phyloP scores from a whole-genome alignment of 768 basidiomycete genomes.

The Leccinum boreale region DNA sequence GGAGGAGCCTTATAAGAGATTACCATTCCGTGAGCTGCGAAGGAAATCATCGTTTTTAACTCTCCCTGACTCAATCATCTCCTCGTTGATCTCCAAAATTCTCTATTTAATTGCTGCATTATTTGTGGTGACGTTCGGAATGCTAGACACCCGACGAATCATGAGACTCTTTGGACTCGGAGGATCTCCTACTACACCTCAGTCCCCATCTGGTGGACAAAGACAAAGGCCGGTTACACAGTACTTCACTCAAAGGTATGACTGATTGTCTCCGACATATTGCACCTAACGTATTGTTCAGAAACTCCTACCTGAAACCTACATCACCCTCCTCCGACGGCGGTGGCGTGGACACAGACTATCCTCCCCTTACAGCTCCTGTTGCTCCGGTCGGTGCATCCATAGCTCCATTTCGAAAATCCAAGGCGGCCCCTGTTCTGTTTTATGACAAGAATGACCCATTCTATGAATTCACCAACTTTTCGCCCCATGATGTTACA shows the following conservation, averaged over 20 bases:
- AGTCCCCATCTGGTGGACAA: constrained; percentile 17
- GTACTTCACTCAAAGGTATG: constrained; percentile 21
- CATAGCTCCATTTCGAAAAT: constrained; percentile 25
- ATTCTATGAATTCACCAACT: constrained; percentile 72
- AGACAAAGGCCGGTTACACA: constrained; percentile 24
- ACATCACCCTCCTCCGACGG: constrained; percentile 1
- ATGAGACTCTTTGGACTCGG: constrained; percentile 32
- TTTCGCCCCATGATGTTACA: constrained; percentile 60
- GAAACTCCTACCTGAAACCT: constrained; percentile 15
- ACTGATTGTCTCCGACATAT: neutral
- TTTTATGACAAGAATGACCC: constrained; percentile 66
- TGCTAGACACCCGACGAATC: constrained; percentile 33
- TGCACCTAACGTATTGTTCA: neutral
- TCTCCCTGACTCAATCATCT: constrained; percentile 13
- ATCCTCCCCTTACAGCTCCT: constrained; percentile 33
- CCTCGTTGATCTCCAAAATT: constrained; percentile 24
- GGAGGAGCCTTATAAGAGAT: constrained; percentile 26
- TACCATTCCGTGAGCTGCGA: constrained; percentile 9
- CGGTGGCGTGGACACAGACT: constrained; percentile 17
- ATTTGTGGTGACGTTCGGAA: constrained; percentile 24
- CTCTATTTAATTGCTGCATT: constrained; percentile 19
- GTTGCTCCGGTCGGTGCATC: constrained; percentile 27
- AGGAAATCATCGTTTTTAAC: constrained; percentile 12
- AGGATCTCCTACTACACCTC: constrained; percentile 25
- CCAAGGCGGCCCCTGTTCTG: constrained; percentile 40